Conservation (phyloP, 2,329 filamentous ascomycete species). For the Trichophyton schoenleinii region DNA sequence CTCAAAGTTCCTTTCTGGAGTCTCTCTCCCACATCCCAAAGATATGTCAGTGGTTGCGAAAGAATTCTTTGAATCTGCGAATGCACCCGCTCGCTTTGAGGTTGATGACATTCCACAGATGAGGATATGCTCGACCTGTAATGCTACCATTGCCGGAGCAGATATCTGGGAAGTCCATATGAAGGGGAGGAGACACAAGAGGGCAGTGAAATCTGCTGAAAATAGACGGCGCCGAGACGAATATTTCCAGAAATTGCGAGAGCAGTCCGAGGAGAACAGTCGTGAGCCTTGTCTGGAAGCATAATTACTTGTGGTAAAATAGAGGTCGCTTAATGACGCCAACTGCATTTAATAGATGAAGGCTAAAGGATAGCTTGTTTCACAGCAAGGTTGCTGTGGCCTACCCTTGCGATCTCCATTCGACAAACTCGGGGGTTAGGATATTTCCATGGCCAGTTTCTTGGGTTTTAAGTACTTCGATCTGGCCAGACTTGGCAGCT, state of each 20-base stretch:
- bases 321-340: background rate
- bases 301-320: background rate
- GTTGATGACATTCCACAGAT: slow-evolving; percentile 40
- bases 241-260: slow-evolving; percentile 20
- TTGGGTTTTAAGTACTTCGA: slow-evolving; percentile 63
- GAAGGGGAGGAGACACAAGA: slow-evolving; percentile 45
- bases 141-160: slow-evolving; percentile 36
- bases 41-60: slow-evolving; percentile 47
- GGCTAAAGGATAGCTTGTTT: too few relatives aligned
- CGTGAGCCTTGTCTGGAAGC: background rate
- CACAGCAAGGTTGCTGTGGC: too few relatives aligned
- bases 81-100: slow-evolving; percentile 33
- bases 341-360: too few relatives aligned
- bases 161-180: slow-evolving; percentile 42
- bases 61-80: slow-evolving; percentile 46
- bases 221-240: slow-evolving; percentile 22
- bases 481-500: slow-evolving; percentile 46
- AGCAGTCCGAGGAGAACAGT: slow-evolving; percentile 4
- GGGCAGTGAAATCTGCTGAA: slow-evolving; percentile 31
- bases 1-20: slow-evolving; percentile 48
- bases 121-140: slow-evolving; percentile 56
- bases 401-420: slow-evolving; percentile 43
- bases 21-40: slow-evolving; percentile 42
- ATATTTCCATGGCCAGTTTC: slow-evolving; percentile 65
- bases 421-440: slow-evolving; percentile 62